phyloP scores from a whole-genome alignment of 2,329 filamentous ascomycete genomes.

The Chrysoporthe austroafricana region DNA sequence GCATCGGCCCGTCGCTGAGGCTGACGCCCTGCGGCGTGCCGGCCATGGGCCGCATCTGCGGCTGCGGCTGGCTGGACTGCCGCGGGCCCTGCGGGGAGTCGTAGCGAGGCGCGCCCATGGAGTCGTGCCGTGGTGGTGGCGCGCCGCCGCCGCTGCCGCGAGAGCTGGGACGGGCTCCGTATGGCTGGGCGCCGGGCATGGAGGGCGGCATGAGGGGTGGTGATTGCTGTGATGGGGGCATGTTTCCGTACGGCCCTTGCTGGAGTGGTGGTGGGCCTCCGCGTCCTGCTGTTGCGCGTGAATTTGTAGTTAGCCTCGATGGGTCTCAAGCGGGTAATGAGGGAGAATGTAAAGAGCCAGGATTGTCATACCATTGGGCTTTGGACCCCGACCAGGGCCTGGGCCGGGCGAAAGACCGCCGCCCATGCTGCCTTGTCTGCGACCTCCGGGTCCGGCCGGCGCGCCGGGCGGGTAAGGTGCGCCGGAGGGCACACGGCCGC shows the following conservation, averaged over 20 bases:
- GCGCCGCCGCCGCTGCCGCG: conserved; percentile 23
- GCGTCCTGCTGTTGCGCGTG: conserved; percentile 34
- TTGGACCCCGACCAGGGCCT: conserved; percentile 2
- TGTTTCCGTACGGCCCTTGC: conserved; percentile 21
- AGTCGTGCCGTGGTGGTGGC: conserved; percentile 1
- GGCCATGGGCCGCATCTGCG: conserved; percentile 18
- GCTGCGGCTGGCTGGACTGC: conserved; percentile 21
- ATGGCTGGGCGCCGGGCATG: conserved; percentile 34
- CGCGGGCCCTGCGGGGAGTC: conserved; percentile 14
- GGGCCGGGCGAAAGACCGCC: conserved; percentile 24
- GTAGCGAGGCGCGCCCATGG: conserved; percentile 1
- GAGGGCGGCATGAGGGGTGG: conserved; percentile 32
- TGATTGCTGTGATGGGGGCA: conserved; percentile 17
- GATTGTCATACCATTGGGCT: conserved; percentile 25
- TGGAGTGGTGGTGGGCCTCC: conserved; percentile 21
- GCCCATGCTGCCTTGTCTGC: conserved; percentile 31
- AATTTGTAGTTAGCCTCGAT: conserved; percentile 42
- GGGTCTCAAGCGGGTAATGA: conserved; percentile 38
- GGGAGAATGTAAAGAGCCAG: conserved; percentile 33
- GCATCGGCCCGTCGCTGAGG: conserved; percentile 21
- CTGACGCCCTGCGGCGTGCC: conserved; percentile 7
- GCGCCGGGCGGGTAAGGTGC: conserved; percentile 14
- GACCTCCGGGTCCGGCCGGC: conserved; percentile 16
- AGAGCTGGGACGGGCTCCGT: conserved; percentile 19
- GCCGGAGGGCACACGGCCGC: conserved; percentile 46